phyloP scores from a whole-genome alignment of 2,329 filamentous ascomycete species.

The Aspergillus awamori region DNA sequence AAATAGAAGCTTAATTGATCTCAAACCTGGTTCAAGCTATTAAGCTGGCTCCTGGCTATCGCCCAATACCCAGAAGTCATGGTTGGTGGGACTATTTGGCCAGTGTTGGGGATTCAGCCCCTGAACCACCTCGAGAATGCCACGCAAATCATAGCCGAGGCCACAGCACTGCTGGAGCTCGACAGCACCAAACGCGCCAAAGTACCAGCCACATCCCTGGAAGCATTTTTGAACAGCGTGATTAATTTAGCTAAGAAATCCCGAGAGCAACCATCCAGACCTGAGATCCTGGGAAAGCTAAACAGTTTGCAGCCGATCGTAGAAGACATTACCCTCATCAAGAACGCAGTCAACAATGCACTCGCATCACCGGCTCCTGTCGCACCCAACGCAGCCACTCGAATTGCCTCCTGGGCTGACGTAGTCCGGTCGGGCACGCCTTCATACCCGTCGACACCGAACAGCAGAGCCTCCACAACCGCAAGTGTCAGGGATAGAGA shows the following conservation, averaged over 20 bases:
- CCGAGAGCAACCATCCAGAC: constrained; percentile 3
- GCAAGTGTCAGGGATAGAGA: too few relatives aligned
- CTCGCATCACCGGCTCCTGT: constrained; percentile 7
- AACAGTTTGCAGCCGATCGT: constrained; percentile 10
- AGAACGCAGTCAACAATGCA: constrained; percentile 7
- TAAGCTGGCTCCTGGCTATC: too few relatives aligned
- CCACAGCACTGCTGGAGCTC: too few relatives aligned
- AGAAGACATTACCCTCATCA: constrained; percentile 8
- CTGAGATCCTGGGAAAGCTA: constrained; percentile 8
- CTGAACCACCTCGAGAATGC: too few relatives aligned
- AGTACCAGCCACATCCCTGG: constrained; percentile 9
- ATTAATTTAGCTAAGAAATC: constrained; percentile 11
- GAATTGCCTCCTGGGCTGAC: constrained; percentile 7
- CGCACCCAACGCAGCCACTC: constrained; percentile 5
- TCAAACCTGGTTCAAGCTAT: too few relatives aligned
- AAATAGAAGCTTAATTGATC: too few relatives aligned
- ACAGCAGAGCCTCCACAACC: constrained; percentile 11
- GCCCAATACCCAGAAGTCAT: too few relatives aligned
- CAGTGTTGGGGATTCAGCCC: too few relatives aligned
- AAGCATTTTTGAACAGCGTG: constrained; percentile 9
- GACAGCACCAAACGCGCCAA: too few relatives aligned
- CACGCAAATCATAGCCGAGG: too few relatives aligned
- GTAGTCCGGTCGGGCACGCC: constrained; percentile 5
- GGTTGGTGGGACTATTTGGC: too few relatives aligned
- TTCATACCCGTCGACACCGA: constrained; percentile 9